Evolutionary conservation across 2,329 filamentous ascomycete genomes (phyloP), one percentile per base, ranked within the genome.

Genomic region (Domatiomyces catenatus): DNA sequence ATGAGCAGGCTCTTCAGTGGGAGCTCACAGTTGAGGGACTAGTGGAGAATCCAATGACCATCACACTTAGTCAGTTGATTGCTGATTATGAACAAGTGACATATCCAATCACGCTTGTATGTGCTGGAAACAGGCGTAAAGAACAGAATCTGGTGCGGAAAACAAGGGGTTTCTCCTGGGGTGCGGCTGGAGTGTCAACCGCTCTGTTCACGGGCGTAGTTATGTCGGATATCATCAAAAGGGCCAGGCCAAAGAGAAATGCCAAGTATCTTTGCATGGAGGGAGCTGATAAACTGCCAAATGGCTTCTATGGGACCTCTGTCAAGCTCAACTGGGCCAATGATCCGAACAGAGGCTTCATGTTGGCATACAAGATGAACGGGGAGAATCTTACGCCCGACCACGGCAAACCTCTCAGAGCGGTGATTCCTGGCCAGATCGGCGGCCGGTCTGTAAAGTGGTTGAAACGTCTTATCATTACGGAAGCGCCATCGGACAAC

Each of bases 121-220:
- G 89, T 64, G 89, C 89, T 3, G 89, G 89, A 1, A 95, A 95
- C 65, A 76, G 89, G 52, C 77, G 89, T 28, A 94, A 94, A 68
- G 89, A 95, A 67, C 89, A 94, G 63, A 95, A 95, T 59, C 74
- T 86, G 48, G 85, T 94, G 2, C 76, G 86, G 15, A 94, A 94
- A 65, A 86, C 85, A 1, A 93, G 94, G 60, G 89, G 89, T 0
- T 95, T 95, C 68, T 94, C 87, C 1, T 95, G 89, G 89, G 89
- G 89, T 36, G 74, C 89, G 1, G 88, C 86, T 3, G 89, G 88
- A 20, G 65, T 95, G 5, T 93, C 87, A 0, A 95, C 86, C 0
- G 86, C 87, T 0, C 69, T 94, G 0, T 95, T 86, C 74, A 95
- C 89, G 0, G 89, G 89, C 19, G 83, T 88, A 0, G 71, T 82